Evolutionary conservation across 371 early-diverging fungal genomes (phyloP), one percentile per base, ranked within the genome.

Genomic region (Rhizopus stolonifer): DNA sequence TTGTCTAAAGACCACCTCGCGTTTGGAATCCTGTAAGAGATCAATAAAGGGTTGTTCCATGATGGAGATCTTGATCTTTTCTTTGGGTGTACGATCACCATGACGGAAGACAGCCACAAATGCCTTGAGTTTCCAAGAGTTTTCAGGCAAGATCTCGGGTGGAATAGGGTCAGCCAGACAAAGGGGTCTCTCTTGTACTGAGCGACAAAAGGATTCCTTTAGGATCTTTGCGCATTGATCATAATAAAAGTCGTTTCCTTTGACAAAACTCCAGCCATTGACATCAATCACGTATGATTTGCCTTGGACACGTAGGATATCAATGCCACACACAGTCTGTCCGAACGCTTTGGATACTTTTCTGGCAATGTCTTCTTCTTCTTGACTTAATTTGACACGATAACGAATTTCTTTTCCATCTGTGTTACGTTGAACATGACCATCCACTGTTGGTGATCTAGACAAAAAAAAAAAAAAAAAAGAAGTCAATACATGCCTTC

Each of bases 221-320:
- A 98, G 68, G 18, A 91, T 82, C 9, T 56, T 59, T 1, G 96
- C 89, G 38, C 94, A 93, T 33, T 83, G 81, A 62, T 93, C 93
- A 67, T 96, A 97, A 67, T 99, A 99, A 15, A 85, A 80, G 43
- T 89, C 87, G 62, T 90, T 95, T 51, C 95, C 96, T 70, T 99
- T 99, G 46, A 99, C 99, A 78, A 99, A 99, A 22, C 94, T 94
- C 99, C 99, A 99, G 8, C 99, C 99, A 61, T 99, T 99, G 49
- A 99, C 98, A 69, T 99, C 99, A 63, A 99, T 96, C 8, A 98
- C 96, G 69, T 88, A 92, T 3, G 95, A 93, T 59, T 82, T 78
- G 10, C 95, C 94, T 42, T 72, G 68, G 2, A 86, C 86, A 4
- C 99, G 86, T 48, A 99, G 69, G 18, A 98, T 68, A 70, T 99